Evolutionary conservation across 768 basidiomycete species (phyloP), one percentile per base, ranked within the genome.

Genomic region (Psilocybe cubensis): DNA sequence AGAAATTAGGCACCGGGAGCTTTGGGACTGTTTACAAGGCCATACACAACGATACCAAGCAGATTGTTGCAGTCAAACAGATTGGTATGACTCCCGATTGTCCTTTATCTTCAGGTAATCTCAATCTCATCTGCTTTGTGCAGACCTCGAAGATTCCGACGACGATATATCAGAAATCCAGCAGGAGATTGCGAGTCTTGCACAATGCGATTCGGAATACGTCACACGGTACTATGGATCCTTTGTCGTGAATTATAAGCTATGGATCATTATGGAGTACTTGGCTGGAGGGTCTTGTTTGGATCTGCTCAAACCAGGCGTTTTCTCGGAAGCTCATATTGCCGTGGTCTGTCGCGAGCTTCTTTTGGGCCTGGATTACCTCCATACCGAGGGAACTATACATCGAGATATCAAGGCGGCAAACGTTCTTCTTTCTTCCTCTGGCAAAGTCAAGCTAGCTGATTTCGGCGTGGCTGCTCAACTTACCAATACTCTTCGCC

Each of bases 211-310:
- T 70, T 98, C 96, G 4, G 94, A 95, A 75, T 94, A 93, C 72
- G 93, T 99, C 52, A 98, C 97, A 40, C 82, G 90, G 44, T 98
- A 98, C 72, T 98, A 97, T 67, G 96, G 94, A 43, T 95, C 94
- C 46, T 99, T 99, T 72, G 94, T 99, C 52, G 88, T 94, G 62
- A 87, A 91, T 31, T 98, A 96, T 80, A 96, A 98, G 73, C 80
- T 99, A 21, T 99, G 97, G 97, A 99, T 99, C 68, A 78, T 99
- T 67, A 98, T 99, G 97, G 97, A 99, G 74, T 99, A 94, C 74
- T 88, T 98, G 52, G 95, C 94, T 0, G 97, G 97, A 41, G 97
- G 97, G n/a, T 97, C 95, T 24, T 98, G 97, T 75, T 84, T 98
- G 53, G 97, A 98, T 74, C 82, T 99, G 53, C 84, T 98, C 64